These are phyloP conservation scores for Cercospora zeina DNA, from an alignment of 2,329 filamentous ascomycete species.

Conservation along the genomic window DNA sequence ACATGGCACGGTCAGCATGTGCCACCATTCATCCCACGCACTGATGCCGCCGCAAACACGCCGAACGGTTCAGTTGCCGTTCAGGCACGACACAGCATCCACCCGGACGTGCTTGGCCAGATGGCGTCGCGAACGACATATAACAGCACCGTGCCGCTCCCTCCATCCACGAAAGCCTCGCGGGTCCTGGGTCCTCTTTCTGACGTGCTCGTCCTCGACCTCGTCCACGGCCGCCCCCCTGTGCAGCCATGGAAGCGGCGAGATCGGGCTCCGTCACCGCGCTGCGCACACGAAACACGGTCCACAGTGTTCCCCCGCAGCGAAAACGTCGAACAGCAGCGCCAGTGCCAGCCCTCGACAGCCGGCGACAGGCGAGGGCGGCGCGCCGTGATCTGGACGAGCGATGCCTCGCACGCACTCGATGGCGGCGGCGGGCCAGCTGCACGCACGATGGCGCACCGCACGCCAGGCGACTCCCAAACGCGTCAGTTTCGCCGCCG, in stretches of 20 bases:
- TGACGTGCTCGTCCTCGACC: too few species aligned
- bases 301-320: constrained; percentile 22
- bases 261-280: constrained; percentile 10
- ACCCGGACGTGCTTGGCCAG: constrained; percentile 12
- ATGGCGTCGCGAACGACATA: constrained; percentile 14
- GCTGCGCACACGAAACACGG: constrained; percentile 11
- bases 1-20: neutral
- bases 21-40: neutral
- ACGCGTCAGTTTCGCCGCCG: constrained; percentile 19
- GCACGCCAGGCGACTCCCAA: constrained; percentile 5
- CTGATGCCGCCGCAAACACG: constrained; percentile 1
- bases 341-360: constrained; percentile 15
- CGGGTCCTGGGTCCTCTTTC: neutral
- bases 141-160: constrained; percentile 3
- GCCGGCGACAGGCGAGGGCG: neutral
- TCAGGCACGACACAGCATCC: constrained; percentile 10
- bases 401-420: neutral
- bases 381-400: neutral
- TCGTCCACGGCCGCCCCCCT: neutral
- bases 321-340: constrained; percentile 4
- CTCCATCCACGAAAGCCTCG: neutral
- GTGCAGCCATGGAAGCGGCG: constrained; percentile 7
- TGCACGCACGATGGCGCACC: neutral
- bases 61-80: constrained; percentile 7
- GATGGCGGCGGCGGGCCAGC: constrained; percentile 8